Evolutionary conservation across 768 basidiomycete genomes (phyloP), one percentile per base, ranked within the genome.

Genomic region (Dacryopinax primogenitus): DNA sequence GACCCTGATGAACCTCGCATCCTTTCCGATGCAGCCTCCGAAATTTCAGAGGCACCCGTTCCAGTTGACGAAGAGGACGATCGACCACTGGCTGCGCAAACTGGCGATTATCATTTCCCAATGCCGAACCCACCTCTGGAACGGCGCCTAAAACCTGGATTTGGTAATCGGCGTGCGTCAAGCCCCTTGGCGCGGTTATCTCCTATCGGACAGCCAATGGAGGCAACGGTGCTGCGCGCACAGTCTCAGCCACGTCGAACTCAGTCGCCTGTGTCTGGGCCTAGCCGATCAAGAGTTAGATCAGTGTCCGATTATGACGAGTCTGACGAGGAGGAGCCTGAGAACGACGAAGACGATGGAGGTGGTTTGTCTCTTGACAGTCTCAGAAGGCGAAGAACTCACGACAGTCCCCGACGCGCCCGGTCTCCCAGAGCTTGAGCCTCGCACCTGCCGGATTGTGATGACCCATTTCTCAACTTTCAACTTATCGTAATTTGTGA

Each of bases 101-200:
- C 51, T 26, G 23, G 26, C 26, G 30, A 58, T 18, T 58, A 28
- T 18, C 51, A 58, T 32, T 18, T 18, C 26, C 51, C 51, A 3
- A 58, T 58, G 51, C 51, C 51, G 26, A 58, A 58, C 18, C 51
- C 51, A 32, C 51, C 51, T 30, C 3, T 58, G 9, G 51, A 58
- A 13, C 30, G 30, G 2, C 51, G 51, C 18, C 26, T 58, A 23
- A 58, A 32, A 18, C 30, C 51, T 30, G 9, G 3, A 32, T 32
- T 32, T 30, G 26, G 3, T 4, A 18, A 30, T 13, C 51, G 51
- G 9, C 51, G 51, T 58, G 51, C 51, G 9, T 58, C 51, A 7
- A 58, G 51, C 26, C 51, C 51, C 15, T 32, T 58, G 26, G 51
- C 51, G 21, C 51, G 26, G 4, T 21, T 58, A 6, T 58, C 51